Base-by-base conservation (phyloP, 2,329 filamentous ascomycete species). In the Ciborinia camelliae region DNA sequence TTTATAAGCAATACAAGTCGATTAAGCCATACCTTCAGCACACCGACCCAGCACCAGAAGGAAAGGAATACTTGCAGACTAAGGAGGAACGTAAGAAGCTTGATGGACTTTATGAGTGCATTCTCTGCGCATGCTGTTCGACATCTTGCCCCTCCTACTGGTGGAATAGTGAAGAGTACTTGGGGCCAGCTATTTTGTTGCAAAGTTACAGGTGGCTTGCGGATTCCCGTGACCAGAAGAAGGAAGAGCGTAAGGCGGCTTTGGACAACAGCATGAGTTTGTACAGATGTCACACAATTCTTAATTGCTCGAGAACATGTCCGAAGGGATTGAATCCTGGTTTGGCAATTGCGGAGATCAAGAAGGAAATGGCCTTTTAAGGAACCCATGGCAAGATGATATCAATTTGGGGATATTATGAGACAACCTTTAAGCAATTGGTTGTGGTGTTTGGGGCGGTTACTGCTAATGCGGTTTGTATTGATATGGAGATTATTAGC, bases 1-100 rank as follows among this genome's bases (percentile, higher is more conserved):
- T 99, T 83, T 99, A 99, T 87, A 98, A 98, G 86, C 95, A 99
- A 84, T 99, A 99, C 87, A 97, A 97, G 82, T 97, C 93, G 20
- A 97, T 99, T 81, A 96, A 98, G 88, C 95, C 95, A 51, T 99
- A 97, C 79, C 88, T 99, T 62, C 95, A 98, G 83, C 87, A 92
- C 75, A 89, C 93, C 69, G 95, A 91, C 35, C 89, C 91, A 63
- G 82, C 91, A 51, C 86, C 88, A 71, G 91, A 97, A 76, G 94
- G 94, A 76, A 92, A 90, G 77, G 95, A 99, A 79, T 90, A 90
- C 84, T 90, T 90, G 71, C 95, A 98, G 81, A 90, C 84, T 73
- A 94, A 92, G 79, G 92, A 86, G 73, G 94, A 99, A 73, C 92
- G 95, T 76, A 91, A 88, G 81, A 99, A 75, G 88, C 89, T 99